These are phyloP conservation scores for Trichomonas gallinae DNA, from an alignment of 208 protist species.

Conservation along the genomic window DNA sequence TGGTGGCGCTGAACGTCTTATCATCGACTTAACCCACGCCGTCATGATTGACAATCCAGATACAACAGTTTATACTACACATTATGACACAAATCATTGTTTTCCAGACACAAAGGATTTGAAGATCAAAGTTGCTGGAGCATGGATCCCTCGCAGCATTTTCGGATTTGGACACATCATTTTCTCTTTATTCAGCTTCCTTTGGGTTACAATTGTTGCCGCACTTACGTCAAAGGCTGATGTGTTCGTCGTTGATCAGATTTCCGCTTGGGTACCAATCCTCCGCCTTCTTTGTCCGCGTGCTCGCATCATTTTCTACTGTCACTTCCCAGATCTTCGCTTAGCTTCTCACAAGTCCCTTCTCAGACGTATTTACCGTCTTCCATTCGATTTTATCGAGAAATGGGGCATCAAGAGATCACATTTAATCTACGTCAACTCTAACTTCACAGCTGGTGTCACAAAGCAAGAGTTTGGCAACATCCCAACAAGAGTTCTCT, in stretches of 20 bases:
- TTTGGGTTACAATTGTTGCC: conserved; percentile 49
- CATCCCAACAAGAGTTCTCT: not conserved
- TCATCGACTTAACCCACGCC: conserved; percentile 70
- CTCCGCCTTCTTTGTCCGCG: conserved; percentile 51
- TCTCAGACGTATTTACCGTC: conserved; percentile 48
- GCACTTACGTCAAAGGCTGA: conserved; percentile 44
- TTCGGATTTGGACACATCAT: conserved; percentile 60
- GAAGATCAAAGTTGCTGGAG: not conserved
- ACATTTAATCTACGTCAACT: not conserved
- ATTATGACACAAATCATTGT: not conserved
- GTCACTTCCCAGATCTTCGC: conserved; percentile 87
- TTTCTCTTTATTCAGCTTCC: conserved; percentile 63
- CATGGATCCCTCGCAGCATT: conserved; percentile 54
- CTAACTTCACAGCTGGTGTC: not conserved
- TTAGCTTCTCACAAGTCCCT: conserved; percentile 31
- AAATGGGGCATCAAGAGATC: not conserved
- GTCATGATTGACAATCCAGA: not conserved
- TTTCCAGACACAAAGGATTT: not conserved
- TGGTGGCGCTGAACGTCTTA: conserved; percentile 82
- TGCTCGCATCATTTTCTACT: conserved; percentile 82
- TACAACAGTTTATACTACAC: not conserved
- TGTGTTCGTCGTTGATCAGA: conserved; percentile 70
- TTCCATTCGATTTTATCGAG: conserved; percentile 35
- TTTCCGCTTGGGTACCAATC: conserved; percentile 60
- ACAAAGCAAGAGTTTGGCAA: not conserved